Evolutionary conservation across 495 filamentous ascomycete genomes (phyloP).

Genomic region (Usnea hakonensis): DNA sequence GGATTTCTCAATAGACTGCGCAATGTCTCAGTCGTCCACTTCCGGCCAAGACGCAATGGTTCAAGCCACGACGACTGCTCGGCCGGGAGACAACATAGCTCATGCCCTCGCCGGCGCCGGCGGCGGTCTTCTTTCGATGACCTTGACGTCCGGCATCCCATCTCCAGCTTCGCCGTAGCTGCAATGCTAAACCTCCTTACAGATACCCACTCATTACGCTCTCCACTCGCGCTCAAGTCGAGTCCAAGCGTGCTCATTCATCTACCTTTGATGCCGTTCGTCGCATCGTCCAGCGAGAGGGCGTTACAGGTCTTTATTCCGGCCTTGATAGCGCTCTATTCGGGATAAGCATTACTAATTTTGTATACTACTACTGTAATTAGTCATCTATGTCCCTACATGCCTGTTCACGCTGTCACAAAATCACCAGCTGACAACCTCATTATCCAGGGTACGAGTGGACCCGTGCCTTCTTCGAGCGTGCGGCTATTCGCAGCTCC

Average conservation of each 20-base stretch:
- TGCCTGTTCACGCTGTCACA: not conserved
- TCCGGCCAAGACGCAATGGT: conserved; percentile 32
- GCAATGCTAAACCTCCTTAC: conserved; percentile 9
- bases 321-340: conserved; percentile 88
- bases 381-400: not conserved
- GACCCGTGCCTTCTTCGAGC: conserved; percentile 83
- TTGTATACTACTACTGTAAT: conserved; percentile 97
- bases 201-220: conserved; percentile 96
- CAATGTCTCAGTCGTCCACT: conserved; percentile 38
- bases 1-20: not conserved
- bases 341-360: conserved; percentile 97
- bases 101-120: conserved; percentile 83
- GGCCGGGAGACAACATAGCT: conserved; percentile 85
- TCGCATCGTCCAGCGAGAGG: conserved; percentile 85
- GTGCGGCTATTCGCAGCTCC: conserved; percentile 65
- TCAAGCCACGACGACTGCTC: conserved; percentile 42
- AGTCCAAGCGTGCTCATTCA: conserved; percentile 84
- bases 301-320: conserved; percentile 76
- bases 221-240: conserved; percentile 94
- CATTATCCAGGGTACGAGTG: conserved; percentile 71
- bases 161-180: conserved; percentile 1
- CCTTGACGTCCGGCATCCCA: conserved; percentile 61
- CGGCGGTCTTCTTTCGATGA: conserved; percentile 90
- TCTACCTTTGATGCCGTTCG: conserved; percentile 71
- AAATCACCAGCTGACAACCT: not conserved